Base-by-base conservation (phyloP, 352 stramenopile species). In the Thalassiosira hispida region DNA sequence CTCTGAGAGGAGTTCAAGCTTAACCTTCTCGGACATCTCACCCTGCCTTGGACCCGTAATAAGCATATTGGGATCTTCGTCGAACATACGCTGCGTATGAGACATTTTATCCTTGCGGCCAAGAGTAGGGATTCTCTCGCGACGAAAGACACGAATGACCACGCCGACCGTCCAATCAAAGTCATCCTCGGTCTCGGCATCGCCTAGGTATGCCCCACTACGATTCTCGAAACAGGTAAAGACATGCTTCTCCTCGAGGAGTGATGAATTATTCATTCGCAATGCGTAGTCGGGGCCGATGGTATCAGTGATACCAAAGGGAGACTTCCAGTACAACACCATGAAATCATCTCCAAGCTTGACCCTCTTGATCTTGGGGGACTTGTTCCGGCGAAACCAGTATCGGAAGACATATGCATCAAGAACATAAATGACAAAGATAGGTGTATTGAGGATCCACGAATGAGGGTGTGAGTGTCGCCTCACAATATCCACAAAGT, bases 401-500 rank as follows among this genome's bases (percentile, higher is more conserved):
- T 27, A 4, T 14, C 69, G 51, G 16, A 14, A 69, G 53, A 69
- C 52, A 14, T 20, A 53, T 6, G 25, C 70, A 27, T 75, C 68
- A 8, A 75, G 20, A 22, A 75, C 59, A 52, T 53, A 75, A 75
- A 53, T 14, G 40, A 49, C 40, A 20, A 49, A 49, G 8, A 49
- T 20, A 18, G 11, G 40, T 4, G 40, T 49, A 20, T 49, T 49
- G 1, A 49, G 16, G 5, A 49, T 12, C 40, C 40, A 49, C 5
- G 5, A 18, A 3, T 75, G 66, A 2, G 66, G 66, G 27, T 75
- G 66, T 6, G 52, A 69, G 55, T 75, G 63, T 7, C 63, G 6
- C 18, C 63, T 40, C 1, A 73, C 47, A 56, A 73, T 73, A 53
- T 75, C 66, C 4, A 68, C 66, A 31, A 69, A 75, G 18, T 73